These are phyloP conservation scores for Alloteropsis angusta DNA, from an alignment of 202 grass and related monocot species.

Conservation along the genomic window DNA sequence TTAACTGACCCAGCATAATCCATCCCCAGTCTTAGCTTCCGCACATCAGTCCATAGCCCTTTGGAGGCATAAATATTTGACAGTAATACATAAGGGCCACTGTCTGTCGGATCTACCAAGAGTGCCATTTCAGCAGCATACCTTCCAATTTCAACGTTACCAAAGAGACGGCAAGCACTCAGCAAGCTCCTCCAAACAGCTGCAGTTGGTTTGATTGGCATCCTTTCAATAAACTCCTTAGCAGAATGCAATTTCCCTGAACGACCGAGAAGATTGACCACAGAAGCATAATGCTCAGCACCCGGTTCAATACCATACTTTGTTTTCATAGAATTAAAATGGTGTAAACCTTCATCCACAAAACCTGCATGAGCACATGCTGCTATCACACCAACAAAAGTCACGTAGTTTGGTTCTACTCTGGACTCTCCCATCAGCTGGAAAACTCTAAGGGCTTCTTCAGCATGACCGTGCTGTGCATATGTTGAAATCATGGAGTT, in stretches of 20 bases:
- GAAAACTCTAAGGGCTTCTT: constrained; percentile 60
- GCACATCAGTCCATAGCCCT: constrained; percentile 61
- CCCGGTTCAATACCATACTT: constrained; percentile 50
- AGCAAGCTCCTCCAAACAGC: constrained; percentile 72
- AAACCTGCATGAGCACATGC: constrained; percentile 72
- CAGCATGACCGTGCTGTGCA: constrained; percentile 54
- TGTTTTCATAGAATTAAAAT: constrained; percentile 58
- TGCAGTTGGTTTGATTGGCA: constrained; percentile 58
- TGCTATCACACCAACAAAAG: constrained; percentile 63
- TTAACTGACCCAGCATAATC: constrained; percentile 31
- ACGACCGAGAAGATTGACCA: constrained; percentile 63
- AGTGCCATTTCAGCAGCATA: constrained; percentile 59
- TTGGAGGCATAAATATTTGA: constrained; percentile 82
- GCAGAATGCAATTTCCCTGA: constrained; percentile 59
- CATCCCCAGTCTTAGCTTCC: constrained; percentile 50
- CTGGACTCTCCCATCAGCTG: constrained; percentile 41
- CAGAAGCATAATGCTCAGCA: constrained; percentile 66
- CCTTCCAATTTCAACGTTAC: constrained; percentile 60
- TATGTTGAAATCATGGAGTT: constrained; percentile 74
- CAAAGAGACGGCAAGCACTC: constrained; percentile 55
- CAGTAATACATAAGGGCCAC: constrained; percentile 51
- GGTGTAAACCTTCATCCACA: constrained; percentile 48
- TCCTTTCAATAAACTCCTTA: constrained; percentile 60
- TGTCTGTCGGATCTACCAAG: constrained; percentile 45
- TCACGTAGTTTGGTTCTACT: constrained; percentile 66